Evolutionary conservation across 2,329 filamentous ascomycete genomes (phyloP).

Genomic region (Curvularia sp.): DNA sequence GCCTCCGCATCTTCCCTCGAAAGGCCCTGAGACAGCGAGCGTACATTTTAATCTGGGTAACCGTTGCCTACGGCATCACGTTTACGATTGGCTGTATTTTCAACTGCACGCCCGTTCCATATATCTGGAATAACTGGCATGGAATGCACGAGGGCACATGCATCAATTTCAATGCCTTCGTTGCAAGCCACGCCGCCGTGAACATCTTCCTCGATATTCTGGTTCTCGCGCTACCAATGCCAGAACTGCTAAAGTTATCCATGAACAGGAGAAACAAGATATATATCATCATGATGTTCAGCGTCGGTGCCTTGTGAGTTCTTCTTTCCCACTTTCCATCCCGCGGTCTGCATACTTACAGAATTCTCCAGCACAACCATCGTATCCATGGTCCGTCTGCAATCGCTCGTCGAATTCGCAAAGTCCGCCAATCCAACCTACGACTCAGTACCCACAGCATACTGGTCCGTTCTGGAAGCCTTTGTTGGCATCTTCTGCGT

Average conservation of each 20-base stretch:
- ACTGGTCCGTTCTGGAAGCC: conserved; percentile 27
- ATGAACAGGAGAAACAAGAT: conserved; percentile 38
- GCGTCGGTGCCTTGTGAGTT: conserved; percentile 47
- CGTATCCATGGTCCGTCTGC: conserved; percentile 51
- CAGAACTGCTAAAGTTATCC: conserved; percentile 25
- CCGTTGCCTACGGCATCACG: conserved; percentile 23
- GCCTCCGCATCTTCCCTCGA: conserved; percentile 37
- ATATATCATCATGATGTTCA: conserved; percentile 42
- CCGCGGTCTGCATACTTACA: conserved; percentile 2
- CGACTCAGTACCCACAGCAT: conserved; percentile 34
- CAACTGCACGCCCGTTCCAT: conserved; percentile 29
- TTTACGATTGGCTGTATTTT: conserved; percentile 29
- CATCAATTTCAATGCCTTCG: conserved; percentile 31
- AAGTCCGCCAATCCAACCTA: conserved; percentile 50
- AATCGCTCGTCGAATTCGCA: conserved; percentile 51
- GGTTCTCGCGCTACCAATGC: conserved; percentile 26
- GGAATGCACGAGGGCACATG: conserved; percentile 30
- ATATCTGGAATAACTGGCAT: conserved; percentile 34
- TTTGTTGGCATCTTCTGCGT: conserved; percentile 27
- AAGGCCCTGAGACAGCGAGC: conserved; percentile 21
- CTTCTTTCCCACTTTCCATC: too few relatives aligned
- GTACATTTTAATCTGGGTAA: conserved; percentile 19
- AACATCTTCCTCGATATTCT: conserved; percentile 30
- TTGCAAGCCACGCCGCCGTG: conserved; percentile 17
- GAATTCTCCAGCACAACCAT: conserved; percentile 35